These are phyloP conservation scores for Plasmopara muralis DNA, from an alignment of 352 stramenopile species.

Conservation along the genomic window DNA sequence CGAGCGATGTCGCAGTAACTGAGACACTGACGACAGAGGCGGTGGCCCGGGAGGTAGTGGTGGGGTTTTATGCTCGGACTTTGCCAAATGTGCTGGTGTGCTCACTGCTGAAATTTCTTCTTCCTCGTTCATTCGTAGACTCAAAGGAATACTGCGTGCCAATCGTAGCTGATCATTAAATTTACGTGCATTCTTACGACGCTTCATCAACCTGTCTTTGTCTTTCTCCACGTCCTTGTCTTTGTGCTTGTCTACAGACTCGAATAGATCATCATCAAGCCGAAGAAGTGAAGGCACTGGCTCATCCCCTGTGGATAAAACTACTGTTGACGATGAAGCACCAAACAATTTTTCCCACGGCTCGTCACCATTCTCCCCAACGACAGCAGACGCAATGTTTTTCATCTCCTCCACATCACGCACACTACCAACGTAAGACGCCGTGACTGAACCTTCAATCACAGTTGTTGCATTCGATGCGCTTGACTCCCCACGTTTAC, in stretches of 20 bases:
- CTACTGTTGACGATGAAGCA: slow-evolving; percentile 9
- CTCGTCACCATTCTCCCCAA: slow-evolving; percentile 34
- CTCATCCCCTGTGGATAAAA: slow-evolving; percentile 13
- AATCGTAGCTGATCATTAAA: slow-evolving; percentile 63
- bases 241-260: slow-evolving; percentile 28
- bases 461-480: slow-evolving; percentile 32
- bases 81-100: slow-evolving; percentile 8
- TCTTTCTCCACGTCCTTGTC: slow-evolving; percentile 15
- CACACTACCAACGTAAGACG: slow-evolving; percentile 29
- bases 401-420: slow-evolving; percentile 59
- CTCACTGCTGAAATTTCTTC: slow-evolving; percentile 11
- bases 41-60: slow-evolving; percentile 21
- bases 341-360: slow-evolving; percentile 73
- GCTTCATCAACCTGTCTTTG: slow-evolving; percentile 29
- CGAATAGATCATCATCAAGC: slow-evolving; percentile 24
- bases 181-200: slow-evolving; percentile 54
- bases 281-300: slow-evolving; percentile 20
- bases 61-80: slow-evolving; percentile 17
- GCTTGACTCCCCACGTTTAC: slow-evolving; percentile 26
- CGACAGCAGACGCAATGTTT: slow-evolving; percentile 41
- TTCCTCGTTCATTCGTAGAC: slow-evolving; percentile 45
- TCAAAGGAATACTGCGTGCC: slow-evolving; percentile 47
- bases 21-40: slow-evolving; percentile 15
- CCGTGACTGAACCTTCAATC: slow-evolving; percentile 38
- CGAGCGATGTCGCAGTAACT: slow-evolving; percentile 29